Percentiles rank a stretch among this genome's conserved stretches.
phyloP scores from a whole-genome alignment of 2,329 filamentous ascomycete genomes.

The Teratosphaeria nubilosa region DNA sequence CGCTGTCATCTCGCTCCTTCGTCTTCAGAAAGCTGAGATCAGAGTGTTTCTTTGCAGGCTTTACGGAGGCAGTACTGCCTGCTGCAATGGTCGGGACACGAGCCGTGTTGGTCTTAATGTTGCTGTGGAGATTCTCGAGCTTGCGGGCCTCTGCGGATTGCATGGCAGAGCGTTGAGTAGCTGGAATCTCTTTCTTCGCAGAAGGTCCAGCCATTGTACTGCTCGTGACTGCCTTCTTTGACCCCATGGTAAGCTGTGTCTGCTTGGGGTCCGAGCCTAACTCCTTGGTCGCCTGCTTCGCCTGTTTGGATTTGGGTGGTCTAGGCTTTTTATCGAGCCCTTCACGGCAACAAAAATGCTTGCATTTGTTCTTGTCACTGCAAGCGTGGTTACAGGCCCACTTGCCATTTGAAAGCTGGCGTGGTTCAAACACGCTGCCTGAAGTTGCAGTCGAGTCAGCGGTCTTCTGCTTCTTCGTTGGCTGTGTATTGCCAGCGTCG shows the following conservation, averaged over 20 bases:
- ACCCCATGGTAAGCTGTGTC: conserved; percentile 17
- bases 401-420: conserved; percentile 55
- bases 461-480: conserved; percentile 7
- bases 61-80: background rate
- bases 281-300: conserved; percentile 16
- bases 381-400: conserved; percentile 67
- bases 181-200: background rate
- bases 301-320: conserved; percentile 30
- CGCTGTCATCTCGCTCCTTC: conserved; percentile 6
- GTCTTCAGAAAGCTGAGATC: conserved; percentile 4
- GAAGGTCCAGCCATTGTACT: background rate
- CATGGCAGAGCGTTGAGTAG: background rate
- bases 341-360: conserved; percentile 62
- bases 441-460: background rate
- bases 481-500: conserved; percentile 7
- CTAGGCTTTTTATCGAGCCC: conserved; percentile 56
- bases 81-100: conserved; percentile 8
- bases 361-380: conserved; percentile 53
- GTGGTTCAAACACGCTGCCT: conserved; percentile 28
- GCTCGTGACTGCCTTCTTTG: conserved; percentile 10
- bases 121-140: conserved; percentile 17
- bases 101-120: conserved; percentile 12
- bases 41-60: background rate
- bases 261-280: conserved; percentile 15
- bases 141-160: conserved; percentile 8